Evolutionary conservation across 305 asterid species (phyloP), one percentile per base, ranked within the genome.

Genomic region (Coffea humblotiana): DNA sequence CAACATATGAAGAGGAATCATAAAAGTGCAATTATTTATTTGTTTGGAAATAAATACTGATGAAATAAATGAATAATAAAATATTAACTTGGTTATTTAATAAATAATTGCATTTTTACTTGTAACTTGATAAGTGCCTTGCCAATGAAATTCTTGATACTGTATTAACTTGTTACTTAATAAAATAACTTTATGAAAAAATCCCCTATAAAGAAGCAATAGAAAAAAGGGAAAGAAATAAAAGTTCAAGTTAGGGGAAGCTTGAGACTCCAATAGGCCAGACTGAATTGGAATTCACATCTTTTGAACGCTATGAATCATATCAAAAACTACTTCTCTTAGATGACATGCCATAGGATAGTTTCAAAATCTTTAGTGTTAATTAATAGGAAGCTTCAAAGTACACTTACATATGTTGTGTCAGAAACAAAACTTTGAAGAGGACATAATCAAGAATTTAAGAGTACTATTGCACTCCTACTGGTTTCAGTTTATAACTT

Each of bases 391-490:
- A 29, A 35, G 25, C 61, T 40, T 54, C 71, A 32, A 40, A 52
- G 75, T 3, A 54, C 29, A 71, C 99, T 89, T 88, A 92, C 98
- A 37, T 87, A 85, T 79, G 78, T 88, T 78, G 83, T 84, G 72
- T 91, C 91, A 79, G 87, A 82, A 32, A 32, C 32, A 32, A 32
- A 32, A 32, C 1, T 32, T 32, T 32, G 32, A 32, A 32, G 32
- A 32, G 15, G 0, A 52, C 60, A 52, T 49, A 16, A 52, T 52
- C 16, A 16, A 52, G 60, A 52, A 52, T 52, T 52, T 13, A 52
- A 14, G 19, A 52, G 60, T 52, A 52, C 21, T 52, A 52, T 16
- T 52, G 6, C 0, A 52, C 21, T 52, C 21, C 15, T 49, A 49
- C 49, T 47, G 9, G 56, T 51, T 51, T 51, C 18, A 51, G 18